These are phyloP conservation scores for Alternaria triticimaculans DNA, from an alignment of 2,329 filamentous ascomycete species.

Conservation along the genomic window DNA sequence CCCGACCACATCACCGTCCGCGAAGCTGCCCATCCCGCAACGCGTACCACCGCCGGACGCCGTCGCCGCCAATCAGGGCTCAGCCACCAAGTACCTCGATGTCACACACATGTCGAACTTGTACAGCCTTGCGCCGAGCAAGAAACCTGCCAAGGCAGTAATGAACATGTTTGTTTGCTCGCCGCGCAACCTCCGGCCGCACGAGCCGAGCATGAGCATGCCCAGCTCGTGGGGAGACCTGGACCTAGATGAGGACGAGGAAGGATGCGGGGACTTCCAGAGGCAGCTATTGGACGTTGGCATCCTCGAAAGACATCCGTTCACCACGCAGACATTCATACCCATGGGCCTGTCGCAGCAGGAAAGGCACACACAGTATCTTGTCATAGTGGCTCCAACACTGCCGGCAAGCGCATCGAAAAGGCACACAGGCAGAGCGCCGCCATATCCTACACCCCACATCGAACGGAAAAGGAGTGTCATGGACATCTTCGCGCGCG, in stretches of 20 bases:
- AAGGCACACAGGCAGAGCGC: slow-evolving; percentile 37
- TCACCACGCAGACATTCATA: slow-evolving; percentile 90
- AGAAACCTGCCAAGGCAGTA: slow-evolving; percentile 63
- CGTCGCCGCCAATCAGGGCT: slow-evolving; percentile 80
- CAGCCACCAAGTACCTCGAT: slow-evolving; percentile 83
- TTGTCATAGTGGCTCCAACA: slow-evolving; percentile 89
- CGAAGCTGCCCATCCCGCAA: slow-evolving; percentile 55
- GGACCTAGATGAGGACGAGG: slow-evolving; percentile 42
- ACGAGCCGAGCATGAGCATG: slow-evolving; percentile 45
- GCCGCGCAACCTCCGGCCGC: slow-evolving; percentile 63
- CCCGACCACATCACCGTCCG: slow-evolving; percentile 60
- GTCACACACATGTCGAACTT: slow-evolving; percentile 76
- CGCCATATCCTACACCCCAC: slow-evolving; percentile 53
- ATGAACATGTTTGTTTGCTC: slow-evolving; percentile 92
- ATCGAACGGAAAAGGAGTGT: slow-evolving; percentile 35
- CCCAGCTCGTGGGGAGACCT: slow-evolving; percentile 44
- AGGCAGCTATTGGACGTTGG: slow-evolving; percentile 66
- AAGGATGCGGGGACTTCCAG: slow-evolving; percentile 27
- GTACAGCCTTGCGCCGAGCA: slow-evolving; percentile 71
- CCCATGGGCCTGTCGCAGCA: slow-evolving; percentile 68
- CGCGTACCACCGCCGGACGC: slow-evolving; percentile 54
- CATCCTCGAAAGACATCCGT: slow-evolving; percentile 90
- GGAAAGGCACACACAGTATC: slow-evolving; percentile 64
- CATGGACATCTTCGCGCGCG: slow-evolving; percentile 52
- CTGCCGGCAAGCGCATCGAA: slow-evolving; percentile 57